A percentile compares a stretch with the other conserved stretches of the same genome.
Conservation (phyloP, 2,329 filamentous ascomycete genomes). For the Arthroderma sp. region DNA sequence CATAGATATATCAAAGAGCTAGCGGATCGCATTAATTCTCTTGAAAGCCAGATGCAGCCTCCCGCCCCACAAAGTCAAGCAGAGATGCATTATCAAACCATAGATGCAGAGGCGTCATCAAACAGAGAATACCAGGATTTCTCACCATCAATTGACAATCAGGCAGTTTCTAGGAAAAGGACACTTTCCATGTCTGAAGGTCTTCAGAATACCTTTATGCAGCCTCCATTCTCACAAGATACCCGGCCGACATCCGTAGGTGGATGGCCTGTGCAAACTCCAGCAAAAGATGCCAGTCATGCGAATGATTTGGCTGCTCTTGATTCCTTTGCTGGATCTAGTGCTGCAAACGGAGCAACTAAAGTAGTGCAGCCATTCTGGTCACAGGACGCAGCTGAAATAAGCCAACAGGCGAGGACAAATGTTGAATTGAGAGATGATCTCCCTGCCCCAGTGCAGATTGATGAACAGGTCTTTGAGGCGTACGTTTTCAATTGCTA, state of each 20-base stretch:
- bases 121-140: conserved; percentile 39
- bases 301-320: conserved; percentile 7
- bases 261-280: conserved; percentile 17
- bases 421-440: conserved; percentile 22
- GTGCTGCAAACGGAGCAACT: conserved; percentile 24
- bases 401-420: conserved; percentile 15
- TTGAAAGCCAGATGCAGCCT: conserved; percentile 60
- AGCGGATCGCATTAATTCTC: conserved; percentile 66
- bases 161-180: conserved; percentile 33
- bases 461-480: conserved; percentile 29
- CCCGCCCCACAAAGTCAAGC: conserved; percentile 9
- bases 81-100: conserved; percentile 31
- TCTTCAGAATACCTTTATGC: conserved; percentile 29
- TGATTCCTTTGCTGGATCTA: conserved; percentile 18
- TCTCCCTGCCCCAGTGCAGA: conserved; percentile 21
- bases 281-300: conserved; percentile 14
- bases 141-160: conserved; percentile 35
- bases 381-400: conserved; percentile 13
- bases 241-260: conserved; percentile 13
- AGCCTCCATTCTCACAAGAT: conserved; percentile 19
- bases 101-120: conserved; percentile 26
- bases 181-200: conserved; percentile 38
- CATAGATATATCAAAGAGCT: conserved; percentile 78
- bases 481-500: conserved; percentile 19
- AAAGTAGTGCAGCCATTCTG: conserved; percentile 29